Evolutionary conservation across 1,284 basidiomycete species (phyloP), one percentile per base, ranked within the genome.

Genomic region (Pascua guehoae): DNA sequence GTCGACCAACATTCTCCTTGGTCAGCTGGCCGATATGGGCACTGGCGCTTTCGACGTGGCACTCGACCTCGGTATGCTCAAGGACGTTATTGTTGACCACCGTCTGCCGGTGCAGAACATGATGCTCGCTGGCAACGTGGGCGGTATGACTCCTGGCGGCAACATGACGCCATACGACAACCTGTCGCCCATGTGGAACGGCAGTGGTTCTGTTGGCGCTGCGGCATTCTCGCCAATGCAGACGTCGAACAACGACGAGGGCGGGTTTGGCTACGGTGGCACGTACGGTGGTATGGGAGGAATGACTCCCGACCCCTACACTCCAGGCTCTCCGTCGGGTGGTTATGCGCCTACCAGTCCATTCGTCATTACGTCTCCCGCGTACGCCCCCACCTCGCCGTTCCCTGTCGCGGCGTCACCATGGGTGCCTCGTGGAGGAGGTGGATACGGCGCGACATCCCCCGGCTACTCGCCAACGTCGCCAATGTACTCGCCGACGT

Each of bases 11-110:
- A 92, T 99, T 44, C 85, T 99, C 82, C 90, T 98, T 62, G 96
- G 96, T 16, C 96, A 98, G 79, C 90, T 98, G 86, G 96, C 96
- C 39, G 95, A 93, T 0, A 94, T 95, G 91, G 92, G 92, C 51
- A 94, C 92, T 0, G 92, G 92, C 12, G 85, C 92, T 8, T 98
- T 98, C 73, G 95, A 98, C 54, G 89, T 98, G 51, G 88, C 92
- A 1, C 83, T 99, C 49, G 96, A 98, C 78, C 89, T 98, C 66
- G 90, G 95, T 66, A 96, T 98, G 92, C 83, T 99, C 68, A 96
- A 98, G 82, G 95, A 98, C 64, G 95, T 97, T 49, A 94, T 98
- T 56, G 90, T 98, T 56, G 96, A 99, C 75, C 91, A 95, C 71
- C 88, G 92, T 46, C 80, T 97, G 57, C 94, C 94, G 0, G 77